Evolutionary conservation across 441 rosid species (phyloP), one percentile per base, ranked within the genome.

Genomic region (Populus hybrid): DNA sequence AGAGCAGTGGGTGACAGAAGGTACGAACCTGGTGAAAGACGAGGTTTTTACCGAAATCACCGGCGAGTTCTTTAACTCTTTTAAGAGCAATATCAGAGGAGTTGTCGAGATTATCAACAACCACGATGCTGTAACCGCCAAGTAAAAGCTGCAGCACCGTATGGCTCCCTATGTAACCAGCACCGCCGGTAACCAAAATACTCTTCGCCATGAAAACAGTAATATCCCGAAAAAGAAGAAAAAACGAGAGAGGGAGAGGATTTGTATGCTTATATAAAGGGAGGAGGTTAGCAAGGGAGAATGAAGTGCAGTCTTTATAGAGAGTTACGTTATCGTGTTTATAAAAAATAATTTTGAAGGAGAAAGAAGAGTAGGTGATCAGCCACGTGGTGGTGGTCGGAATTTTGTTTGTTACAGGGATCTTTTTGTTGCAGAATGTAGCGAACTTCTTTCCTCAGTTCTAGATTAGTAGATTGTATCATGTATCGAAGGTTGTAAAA

Each of bases 121-220:
- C 97, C 8, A 90, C 92, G 79, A 74, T 84, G 68, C 76, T 84
- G 87, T 86, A 88, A 20, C 97, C 97, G 23, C 87, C 94, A 66
- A 81, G 50, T 0, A 95, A 91, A 14, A 95, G 84, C 81, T 92
- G 98, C 75, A 93, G 90, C 20, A 93, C 99, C 1, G 98, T 93
- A 85, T 93, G 99, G 75, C 89, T 92, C 2, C 99, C 99, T 76
- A 93, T 95, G 79, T 92, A 95, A 65, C 99, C 99, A 79, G 98
- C 94, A 16, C 98, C 99, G 18, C 99, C 99, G 70, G 95, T 92
- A n/a, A 95, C 98, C 72, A 95, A 83, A 67, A 95, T 77, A 67
- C 32, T 88, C 75, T 80, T 81, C 77, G 86, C 82, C 96, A 88
- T 90, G 34, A 59, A 20, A 18, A 69, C 46, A 40, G 24, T 40